These are phyloP conservation scores for Sporothrix euskadiensis DNA, from an alignment of 2,329 filamentous ascomycete genomes.

Conservation along the genomic window DNA sequence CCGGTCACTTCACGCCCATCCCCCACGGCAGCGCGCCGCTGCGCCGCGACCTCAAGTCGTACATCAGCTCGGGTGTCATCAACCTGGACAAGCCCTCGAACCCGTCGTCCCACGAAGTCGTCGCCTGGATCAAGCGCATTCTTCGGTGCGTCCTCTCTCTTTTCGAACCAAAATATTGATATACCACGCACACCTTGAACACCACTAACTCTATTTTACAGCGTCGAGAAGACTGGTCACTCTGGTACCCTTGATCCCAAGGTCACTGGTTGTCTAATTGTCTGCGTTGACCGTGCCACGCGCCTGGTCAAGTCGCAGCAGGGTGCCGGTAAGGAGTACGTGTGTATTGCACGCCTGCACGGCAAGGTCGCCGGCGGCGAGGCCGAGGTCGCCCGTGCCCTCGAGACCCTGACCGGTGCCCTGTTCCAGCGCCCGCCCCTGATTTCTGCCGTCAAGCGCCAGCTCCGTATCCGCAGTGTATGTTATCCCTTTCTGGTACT, in stretches of 20 bases:
- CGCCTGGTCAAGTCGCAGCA: slow-evolving; percentile 98
- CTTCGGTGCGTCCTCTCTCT: slow-evolving; percentile 62
- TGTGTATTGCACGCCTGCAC: slow-evolving; percentile 91
- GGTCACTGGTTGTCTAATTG: slow-evolving; percentile 62
- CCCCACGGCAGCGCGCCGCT: slow-evolving; percentile 87
- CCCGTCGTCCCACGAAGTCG: slow-evolving; percentile 96
- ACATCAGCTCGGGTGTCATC: slow-evolving; percentile 96
- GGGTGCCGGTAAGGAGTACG: slow-evolving; percentile 98
- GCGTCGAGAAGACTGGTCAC: slow-evolving; percentile 95
- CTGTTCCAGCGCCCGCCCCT: slow-evolving; percentile 95
- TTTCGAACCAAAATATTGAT: neutral
- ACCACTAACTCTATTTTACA: slow-evolving; percentile 39
- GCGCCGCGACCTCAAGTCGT: slow-evolving; percentile 93
- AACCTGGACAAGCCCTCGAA: slow-evolving; percentile 98
- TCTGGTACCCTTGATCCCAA: slow-evolving; percentile 98
- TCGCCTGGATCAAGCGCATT: slow-evolving; percentile 98
- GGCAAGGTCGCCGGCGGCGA: slow-evolving; percentile 93
- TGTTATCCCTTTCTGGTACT: neutral
- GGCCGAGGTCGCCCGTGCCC: slow-evolving; percentile 85
- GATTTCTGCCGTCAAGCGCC: slow-evolving; percentile 98
- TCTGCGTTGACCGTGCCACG: slow-evolving; percentile 84
- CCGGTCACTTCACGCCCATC: slow-evolving; percentile 95
- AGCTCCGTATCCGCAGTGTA: slow-evolving; percentile 88
- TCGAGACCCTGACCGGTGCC: slow-evolving; percentile 94
- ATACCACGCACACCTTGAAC: neutral